Conservation (phyloP, 2,329 filamentous ascomycete genomes). For the Conoideocrella luteorostrata region DNA sequence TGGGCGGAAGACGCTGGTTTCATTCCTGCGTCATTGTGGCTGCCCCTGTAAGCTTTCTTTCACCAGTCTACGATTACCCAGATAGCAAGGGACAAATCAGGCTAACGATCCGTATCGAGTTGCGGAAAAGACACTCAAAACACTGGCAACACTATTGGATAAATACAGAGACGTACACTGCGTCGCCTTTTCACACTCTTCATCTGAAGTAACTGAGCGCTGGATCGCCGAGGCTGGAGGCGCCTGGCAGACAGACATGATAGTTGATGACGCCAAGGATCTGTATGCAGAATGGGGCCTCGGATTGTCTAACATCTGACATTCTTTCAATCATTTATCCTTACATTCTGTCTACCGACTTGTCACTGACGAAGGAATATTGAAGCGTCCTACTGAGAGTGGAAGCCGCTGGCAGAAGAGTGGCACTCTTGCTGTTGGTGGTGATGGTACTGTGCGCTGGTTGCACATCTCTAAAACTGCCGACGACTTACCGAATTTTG, state of each 20-base stretch:
- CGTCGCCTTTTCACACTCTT: slow-evolving; percentile 58
- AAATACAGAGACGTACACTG: slow-evolving; percentile 45
- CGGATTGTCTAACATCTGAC: slow-evolving; percentile 53
- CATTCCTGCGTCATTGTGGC: slow-evolving; percentile 67
- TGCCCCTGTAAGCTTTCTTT: slow-evolving; percentile 55
- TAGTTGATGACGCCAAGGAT: slow-evolving; percentile 54
- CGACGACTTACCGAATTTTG: slow-evolving; percentile 25
- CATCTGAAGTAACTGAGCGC: slow-evolving; percentile 42
- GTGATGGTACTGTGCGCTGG: slow-evolving; percentile 24
- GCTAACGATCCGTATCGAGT: slow-evolving; percentile 34
- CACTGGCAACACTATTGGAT: slow-evolving; percentile 45
- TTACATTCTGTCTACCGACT: slow-evolving; percentile 52
- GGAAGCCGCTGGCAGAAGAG: slow-evolving; percentile 63
- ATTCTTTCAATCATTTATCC: slow-evolving; percentile 53
- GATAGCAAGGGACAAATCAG: no score
- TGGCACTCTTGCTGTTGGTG: slow-evolving; percentile 52
- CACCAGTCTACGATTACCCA: no score
- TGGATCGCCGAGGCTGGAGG: slow-evolving; percentile 53
- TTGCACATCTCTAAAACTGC: slow-evolving; percentile 23
- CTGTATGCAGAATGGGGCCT: slow-evolving; percentile 62
- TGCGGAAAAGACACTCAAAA: slow-evolving; percentile 59
- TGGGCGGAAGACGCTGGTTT: slow-evolving; percentile 52
- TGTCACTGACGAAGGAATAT: slow-evolving; percentile 57
- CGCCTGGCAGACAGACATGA: slow-evolving; percentile 49
- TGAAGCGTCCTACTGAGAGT: slow-evolving; percentile 58